phyloP scores from a whole-genome alignment of 179 eudicot species.

The Carnegiea gigantea region DNA sequence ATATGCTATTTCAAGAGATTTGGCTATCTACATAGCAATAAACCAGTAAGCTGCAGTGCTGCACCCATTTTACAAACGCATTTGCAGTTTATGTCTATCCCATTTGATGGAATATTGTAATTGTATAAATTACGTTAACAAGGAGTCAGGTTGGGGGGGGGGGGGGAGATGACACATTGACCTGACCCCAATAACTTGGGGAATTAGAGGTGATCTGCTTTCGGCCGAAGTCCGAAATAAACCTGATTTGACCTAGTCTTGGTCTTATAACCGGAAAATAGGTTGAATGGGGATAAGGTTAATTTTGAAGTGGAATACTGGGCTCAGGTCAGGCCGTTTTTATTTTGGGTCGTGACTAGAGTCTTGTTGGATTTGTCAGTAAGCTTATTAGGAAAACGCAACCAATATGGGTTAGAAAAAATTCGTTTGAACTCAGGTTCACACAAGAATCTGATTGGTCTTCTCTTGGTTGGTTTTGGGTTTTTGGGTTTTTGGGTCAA shows the following conservation, averaged over 20 bases:
- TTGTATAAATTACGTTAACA: not conserved
- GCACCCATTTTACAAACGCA: not conserved
- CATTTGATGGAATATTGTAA: not conserved
- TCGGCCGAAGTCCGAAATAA: not conserved
- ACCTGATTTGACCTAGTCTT: not conserved
- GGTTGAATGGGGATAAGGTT: not conserved
- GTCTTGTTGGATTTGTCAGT: not conserved
- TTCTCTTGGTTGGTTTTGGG: not conserved
- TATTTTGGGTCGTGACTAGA: too few species aligned
- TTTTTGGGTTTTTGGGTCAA: not conserved
- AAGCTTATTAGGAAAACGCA: not conserved
- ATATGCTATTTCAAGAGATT: slow-evolving; percentile 78
- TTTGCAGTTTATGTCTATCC: not conserved
- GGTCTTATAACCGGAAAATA: not conserved
- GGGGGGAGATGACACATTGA: not conserved
- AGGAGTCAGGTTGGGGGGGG: not conserved
- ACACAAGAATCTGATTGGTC: not conserved
- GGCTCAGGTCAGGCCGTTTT: not conserved
- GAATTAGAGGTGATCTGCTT: not conserved
- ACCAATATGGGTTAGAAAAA: not conserved
- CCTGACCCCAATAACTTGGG: not conserved
- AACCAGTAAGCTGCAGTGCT: slow-evolving; percentile 56
- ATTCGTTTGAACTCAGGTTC: not conserved
- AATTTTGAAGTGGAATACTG: not conserved
- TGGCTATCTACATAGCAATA: slow-evolving; percentile 67